These are phyloP conservation scores for Naganishia antarctica DNA, from an alignment of 768 basidiomycete genomes.

Conservation along the genomic window DNA sequence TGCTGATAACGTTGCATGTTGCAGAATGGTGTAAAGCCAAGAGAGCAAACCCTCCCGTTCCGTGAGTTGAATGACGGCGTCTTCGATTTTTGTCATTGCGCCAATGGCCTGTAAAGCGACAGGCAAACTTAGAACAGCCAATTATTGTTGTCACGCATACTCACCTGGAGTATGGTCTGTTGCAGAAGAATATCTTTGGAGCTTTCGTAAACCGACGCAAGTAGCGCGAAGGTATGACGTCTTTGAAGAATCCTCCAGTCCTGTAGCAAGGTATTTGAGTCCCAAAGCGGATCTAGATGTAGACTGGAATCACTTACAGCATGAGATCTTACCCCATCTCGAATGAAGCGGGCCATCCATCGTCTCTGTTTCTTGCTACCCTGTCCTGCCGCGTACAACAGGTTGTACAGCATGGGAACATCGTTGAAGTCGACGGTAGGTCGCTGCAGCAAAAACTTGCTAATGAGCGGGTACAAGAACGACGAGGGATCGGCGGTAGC, in stretches of 20 bases:
- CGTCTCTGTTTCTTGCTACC: slow-evolving; percentile 81
- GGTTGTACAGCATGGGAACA: slow-evolving; percentile 82
- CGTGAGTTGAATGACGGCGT: slow-evolving; percentile 67
- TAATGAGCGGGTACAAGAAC: slow-evolving; percentile 78
- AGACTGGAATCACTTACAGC: slow-evolving; percentile 43
- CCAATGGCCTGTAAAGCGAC: slow-evolving; percentile 5
- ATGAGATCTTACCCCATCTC: slow-evolving; percentile 67
- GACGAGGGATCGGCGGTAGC: slow-evolving; percentile 80
- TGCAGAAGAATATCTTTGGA: slow-evolving; percentile 58
- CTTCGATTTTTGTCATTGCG: slow-evolving; percentile 53
- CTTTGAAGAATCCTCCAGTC: slow-evolving; percentile 80
- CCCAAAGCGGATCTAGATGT: too few species aligned
- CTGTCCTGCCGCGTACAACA: slow-evolving; percentile 74
- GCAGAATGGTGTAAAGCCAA: slow-evolving; percentile 56
- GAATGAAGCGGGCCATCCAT: slow-evolving; percentile 79
- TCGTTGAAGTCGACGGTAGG: slow-evolving; percentile 72
- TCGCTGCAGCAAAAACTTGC: slow-evolving; percentile 83
- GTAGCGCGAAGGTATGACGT: slow-evolving; percentile 80
- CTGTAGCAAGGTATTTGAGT: slow-evolving; percentile 37
- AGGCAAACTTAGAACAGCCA: slow-evolving; percentile 52
- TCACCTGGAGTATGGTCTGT: slow-evolving; percentile 59
- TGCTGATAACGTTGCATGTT: slow-evolving; percentile 25
- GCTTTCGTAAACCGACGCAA: slow-evolving; percentile 75
- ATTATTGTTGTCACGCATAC: neutral
- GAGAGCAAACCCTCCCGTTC: slow-evolving; percentile 66